Conservation (phyloP, 2,329 filamentous ascomycete species). For the Claviceps sp. region DNA sequence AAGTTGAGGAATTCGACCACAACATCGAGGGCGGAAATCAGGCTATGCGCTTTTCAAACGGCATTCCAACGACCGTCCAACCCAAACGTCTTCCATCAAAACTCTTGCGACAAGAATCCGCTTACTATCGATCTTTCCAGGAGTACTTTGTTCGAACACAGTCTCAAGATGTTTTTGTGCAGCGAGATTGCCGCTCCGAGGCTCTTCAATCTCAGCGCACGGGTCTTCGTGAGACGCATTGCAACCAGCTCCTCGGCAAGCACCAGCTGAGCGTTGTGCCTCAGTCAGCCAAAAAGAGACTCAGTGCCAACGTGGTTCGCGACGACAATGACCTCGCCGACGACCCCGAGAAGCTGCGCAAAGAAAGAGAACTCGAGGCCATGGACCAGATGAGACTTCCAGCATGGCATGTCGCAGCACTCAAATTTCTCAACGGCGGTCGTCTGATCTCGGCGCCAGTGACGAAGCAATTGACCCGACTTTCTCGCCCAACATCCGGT, state of each 20-base stretch:
- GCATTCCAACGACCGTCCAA: constrained; percentile 29
- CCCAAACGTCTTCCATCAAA: constrained; percentile 39
- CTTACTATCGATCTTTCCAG: constrained; percentile 82
- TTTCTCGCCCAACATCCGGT: constrained; percentile 35
- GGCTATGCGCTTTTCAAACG: constrained; percentile 59
- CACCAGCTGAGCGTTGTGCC: constrained; percentile 62
- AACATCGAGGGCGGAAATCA: constrained; percentile 42
- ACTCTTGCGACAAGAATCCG: constrained; percentile 49
- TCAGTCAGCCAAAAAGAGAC: constrained; percentile 56
- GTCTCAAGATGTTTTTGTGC: constrained; percentile 65
- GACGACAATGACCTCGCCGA: constrained; percentile 52
- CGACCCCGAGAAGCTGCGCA: constrained; percentile 48
- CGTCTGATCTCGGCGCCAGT: constrained; percentile 50
- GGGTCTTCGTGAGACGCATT: constrained; percentile 57
- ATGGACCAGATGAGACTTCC: constrained; percentile 54
- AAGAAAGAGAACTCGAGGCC: constrained; percentile 70
- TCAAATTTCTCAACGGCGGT: constrained; percentile 50
- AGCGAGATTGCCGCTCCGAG: constrained; percentile 75
- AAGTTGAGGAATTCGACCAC: constrained; percentile 16
- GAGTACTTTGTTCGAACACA: constrained; percentile 54
- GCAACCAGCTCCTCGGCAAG: constrained; percentile 72
- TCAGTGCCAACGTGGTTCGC: constrained; percentile 58
- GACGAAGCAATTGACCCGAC: constrained; percentile 44
- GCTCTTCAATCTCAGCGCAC: constrained; percentile 74
- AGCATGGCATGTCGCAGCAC: constrained; percentile 48